A percentile compares a stretch with the other conserved stretches of the same genome.
Evolutionary conservation across 2,329 filamentous ascomycete genomes (phyloP).

Genomic region (Venturia effusa): DNA sequence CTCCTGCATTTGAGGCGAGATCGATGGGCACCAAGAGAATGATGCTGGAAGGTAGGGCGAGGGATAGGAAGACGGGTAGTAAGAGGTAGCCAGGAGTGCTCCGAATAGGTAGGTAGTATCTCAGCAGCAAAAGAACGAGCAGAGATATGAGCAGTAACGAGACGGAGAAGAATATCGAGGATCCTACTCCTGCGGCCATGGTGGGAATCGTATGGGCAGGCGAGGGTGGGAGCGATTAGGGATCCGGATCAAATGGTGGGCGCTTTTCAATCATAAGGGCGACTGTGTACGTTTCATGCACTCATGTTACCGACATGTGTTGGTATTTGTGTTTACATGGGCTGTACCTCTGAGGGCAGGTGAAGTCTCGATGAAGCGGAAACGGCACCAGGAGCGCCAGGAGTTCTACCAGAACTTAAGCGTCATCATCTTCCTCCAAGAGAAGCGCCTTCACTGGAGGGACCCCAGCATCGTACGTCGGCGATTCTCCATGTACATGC

Average conservation of each 20-base stretch:
- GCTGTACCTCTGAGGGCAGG: not conserved
- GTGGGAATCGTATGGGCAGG: constrained; percentile 6
- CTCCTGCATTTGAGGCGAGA: constrained; percentile 72
- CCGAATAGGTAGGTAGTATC: constrained; percentile 83
- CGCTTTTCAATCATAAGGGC: not conserved
- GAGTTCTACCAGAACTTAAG: no score
- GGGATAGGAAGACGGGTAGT: constrained; percentile 89
- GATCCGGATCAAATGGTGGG: not conserved
- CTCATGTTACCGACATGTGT: not conserved
- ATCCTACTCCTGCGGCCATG: constrained; percentile 56
- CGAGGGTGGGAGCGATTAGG: not conserved
- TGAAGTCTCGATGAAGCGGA: not conserved
- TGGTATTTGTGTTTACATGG: not conserved
- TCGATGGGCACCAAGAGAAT: constrained; percentile 91
- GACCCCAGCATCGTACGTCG: no score
- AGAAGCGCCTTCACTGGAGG: not conserved
- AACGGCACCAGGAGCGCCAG: no score
- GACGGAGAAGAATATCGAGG: constrained; percentile 64
- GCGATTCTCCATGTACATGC: no score
- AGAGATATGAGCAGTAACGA: constrained; percentile 64
- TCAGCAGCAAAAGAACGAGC: constrained; percentile 71
- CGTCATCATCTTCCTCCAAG: not conserved
- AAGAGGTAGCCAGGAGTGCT: constrained; percentile 82
- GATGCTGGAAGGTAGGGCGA: constrained; percentile 84
- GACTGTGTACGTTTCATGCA: not conserved